Base-by-base conservation (phyloP, 306 rosid species). In the Ammopiptanthus mongolicus region DNA sequence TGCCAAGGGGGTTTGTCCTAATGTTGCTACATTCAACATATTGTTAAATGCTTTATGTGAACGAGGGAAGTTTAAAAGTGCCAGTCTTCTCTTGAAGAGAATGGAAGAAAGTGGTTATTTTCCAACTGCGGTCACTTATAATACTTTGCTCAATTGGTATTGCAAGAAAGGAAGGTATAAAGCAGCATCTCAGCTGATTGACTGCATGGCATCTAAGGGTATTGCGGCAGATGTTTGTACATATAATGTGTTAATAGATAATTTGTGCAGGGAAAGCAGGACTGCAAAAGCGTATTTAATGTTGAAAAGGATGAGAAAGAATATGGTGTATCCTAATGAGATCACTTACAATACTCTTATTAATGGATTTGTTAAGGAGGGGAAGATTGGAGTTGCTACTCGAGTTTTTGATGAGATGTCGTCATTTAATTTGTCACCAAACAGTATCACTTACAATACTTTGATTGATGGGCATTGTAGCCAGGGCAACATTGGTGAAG, bases 341-440 rank as follows among this genome's bases (percentile, higher is more conserved):
- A 75, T 87, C 46, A 89, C 95, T 0, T 91, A 89, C 78, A 89
- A 91, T 84, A 89, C 89, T 62, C 83, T 91, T 17, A 84, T 91
- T 69, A 80, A 80, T 53, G 97, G 97, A 22, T 89, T 91, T 89
- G 91, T 84, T 19, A 91, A 86, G 85, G 95, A 89, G 82, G 89
- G 97, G 76, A 91, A 86, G 84, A 78, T 84, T 65, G 85, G 42
- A 65, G 78, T 89, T 87, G 97, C 95, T 33, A 66, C 88, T 71
- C 71, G 78, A 80, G 81, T 91, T 81, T 89, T 89, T 81, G 80
- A 77, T 48, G 95, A 89, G 85, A 91, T 89, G 92, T 15, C 69
- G 1, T 63, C 15, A 5, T 76, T 85, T 79, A 78, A 81, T 55
- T 83, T 89, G 71, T 75, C 70, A n/a, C 94, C 89, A 13, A 91